phyloP scores from a whole-genome alignment of 2,329 filamentous ascomycete species.

The Pyrenochaeta sp. region DNA sequence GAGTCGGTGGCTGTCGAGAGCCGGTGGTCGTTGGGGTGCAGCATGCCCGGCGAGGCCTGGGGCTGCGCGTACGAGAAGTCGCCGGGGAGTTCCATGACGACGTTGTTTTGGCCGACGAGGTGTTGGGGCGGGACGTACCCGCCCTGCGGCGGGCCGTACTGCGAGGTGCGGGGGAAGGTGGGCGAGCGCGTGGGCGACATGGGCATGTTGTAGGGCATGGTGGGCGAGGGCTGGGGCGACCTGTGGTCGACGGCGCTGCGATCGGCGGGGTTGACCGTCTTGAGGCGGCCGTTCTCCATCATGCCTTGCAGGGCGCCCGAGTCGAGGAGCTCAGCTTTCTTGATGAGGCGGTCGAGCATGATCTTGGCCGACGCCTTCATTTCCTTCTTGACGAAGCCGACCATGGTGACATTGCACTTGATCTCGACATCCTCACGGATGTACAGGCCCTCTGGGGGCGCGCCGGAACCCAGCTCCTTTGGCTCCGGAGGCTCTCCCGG shows the following conservation, averaged over 20 bases:
- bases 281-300: constrained; percentile 70
- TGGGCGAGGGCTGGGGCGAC: constrained; percentile 30
- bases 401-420: constrained; percentile 71
- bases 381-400: constrained; percentile 71
- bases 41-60: constrained; percentile 34
- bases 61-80: constrained; percentile 51
- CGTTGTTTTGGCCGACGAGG: constrained; percentile 34
- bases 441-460: constrained; percentile 70
- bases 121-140: constrained; percentile 28
- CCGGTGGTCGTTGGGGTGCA: constrained; percentile 33
- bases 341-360: constrained; percentile 73
- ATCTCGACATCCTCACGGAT: constrained; percentile 75
- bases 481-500: constrained; percentile 69
- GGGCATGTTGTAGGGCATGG: constrained; percentile 37
- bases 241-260: constrained; percentile 21
- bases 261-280: constrained; percentile 62
- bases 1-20: constrained; percentile 30
- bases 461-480: constrained; percentile 70
- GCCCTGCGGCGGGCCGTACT: constrained; percentile 13
- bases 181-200: constrained; percentile 34
- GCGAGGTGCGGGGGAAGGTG: constrained; percentile 20
- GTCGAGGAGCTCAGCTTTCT: constrained; percentile 74
- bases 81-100: constrained; percentile 54
- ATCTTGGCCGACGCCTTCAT: constrained; percentile 71
- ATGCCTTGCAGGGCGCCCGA: constrained; percentile 71